phyloP scores from a whole-genome alignment of 2,329 filamentous ascomycete species.

The Grosmannia serpens region DNA sequence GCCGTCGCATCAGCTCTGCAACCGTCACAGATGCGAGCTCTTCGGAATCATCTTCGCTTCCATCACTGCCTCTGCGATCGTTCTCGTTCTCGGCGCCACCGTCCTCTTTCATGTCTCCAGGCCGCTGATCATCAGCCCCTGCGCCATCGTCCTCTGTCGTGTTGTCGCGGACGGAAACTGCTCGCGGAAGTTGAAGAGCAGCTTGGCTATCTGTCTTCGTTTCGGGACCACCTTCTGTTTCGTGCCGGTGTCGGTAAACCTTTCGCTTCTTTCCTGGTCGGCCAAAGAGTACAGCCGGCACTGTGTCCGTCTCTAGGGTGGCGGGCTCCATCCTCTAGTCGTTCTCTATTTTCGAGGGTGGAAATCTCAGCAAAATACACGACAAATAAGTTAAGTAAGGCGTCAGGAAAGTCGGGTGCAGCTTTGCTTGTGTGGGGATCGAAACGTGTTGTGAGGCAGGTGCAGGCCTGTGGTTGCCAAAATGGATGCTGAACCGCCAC shows the following conservation, averaged over 20 bases:
- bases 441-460: background rate
- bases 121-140: too few relatives aligned
- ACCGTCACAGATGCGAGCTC: constrained; percentile 28
- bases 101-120: background rate
- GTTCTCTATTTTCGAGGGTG: background rate
- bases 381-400: too few relatives aligned
- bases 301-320: constrained; percentile 8
- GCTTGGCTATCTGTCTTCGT: background rate
- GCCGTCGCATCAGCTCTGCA: constrained; percentile 37
- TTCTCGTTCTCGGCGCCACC: background rate
- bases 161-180: background rate
- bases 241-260: constrained; percentile 39
- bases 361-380: background rate
- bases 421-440: background rate
- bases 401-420: background rate
- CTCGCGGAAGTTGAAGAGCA: background rate
- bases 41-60: constrained; percentile 2
- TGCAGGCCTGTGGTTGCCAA: too few relatives aligned
- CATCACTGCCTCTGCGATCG: constrained; percentile 7
- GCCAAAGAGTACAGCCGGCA: constrained; percentile 34
- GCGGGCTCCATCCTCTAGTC: background rate
- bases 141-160: background rate
- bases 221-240: background rate
- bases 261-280: constrained; percentile 49
- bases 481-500: too few relatives aligned